phyloP scores from a whole-genome alignment of 2,329 filamentous ascomycete genomes.

The Pseudocercospora crystallina region DNA sequence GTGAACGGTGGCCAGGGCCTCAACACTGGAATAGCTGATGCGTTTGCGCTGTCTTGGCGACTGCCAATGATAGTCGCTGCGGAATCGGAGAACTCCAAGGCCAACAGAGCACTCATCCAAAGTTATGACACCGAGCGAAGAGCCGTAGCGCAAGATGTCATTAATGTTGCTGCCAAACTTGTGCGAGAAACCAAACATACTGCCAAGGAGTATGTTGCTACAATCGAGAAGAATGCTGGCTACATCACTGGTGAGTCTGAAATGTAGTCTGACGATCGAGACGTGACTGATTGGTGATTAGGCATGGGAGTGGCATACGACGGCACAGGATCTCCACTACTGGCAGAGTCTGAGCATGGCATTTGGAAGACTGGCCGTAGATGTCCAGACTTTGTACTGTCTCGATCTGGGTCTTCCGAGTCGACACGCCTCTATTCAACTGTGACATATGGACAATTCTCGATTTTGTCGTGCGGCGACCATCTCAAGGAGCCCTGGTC shows the following conservation, averaged over 20 bases:
- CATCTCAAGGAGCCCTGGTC: background rate
- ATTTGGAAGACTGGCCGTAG: conserved; percentile 11
- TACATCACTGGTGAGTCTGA: conserved; percentile 10
- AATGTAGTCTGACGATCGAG: background rate
- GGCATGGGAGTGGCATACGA: conserved; percentile 12
- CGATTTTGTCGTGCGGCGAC: background rate
- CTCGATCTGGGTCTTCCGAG: background rate
- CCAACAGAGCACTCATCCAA: background rate
- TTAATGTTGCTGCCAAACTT: conserved; percentile 12
- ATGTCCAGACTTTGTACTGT: conserved; percentile 7
- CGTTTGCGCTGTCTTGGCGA: conserved; percentile 38
- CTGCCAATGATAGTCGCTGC: background rate
- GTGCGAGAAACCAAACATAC: conserved; percentile 10
- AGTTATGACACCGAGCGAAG: conserved; percentile 14
- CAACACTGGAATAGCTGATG: conserved; percentile 40
- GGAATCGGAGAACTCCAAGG: background rate
- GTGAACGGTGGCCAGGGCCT: conserved; percentile 41
- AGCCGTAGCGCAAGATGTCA: conserved; percentile 12
- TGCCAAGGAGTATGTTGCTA: conserved; percentile 12
- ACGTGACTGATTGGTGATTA: background rate
- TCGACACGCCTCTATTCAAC: conserved; percentile 2
- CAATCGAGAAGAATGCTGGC: conserved; percentile 13
- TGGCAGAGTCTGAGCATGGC: conserved; percentile 2
- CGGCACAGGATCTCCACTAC: background rate
- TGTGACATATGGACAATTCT: conserved; percentile 8